Evolutionary conservation across 1,284 basidiomycete genomes (phyloP), one percentile per base, ranked within the genome.

Genomic region (Irpex rosettiformis): DNA sequence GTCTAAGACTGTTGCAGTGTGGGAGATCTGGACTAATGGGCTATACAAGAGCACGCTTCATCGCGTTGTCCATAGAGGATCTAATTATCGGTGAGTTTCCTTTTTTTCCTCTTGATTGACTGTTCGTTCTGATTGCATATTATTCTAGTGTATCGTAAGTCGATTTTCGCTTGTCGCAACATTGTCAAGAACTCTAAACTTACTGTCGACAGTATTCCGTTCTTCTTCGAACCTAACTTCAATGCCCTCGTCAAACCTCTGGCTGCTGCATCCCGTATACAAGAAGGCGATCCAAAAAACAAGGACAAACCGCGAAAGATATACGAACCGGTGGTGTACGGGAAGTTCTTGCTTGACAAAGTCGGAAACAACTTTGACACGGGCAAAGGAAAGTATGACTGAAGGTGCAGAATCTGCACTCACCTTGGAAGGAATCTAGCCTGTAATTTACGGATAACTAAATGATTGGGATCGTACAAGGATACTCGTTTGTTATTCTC

Each of bases 181-280:
- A 18, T 16, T 40, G 0, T 8, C n/a, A 3, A 3, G n/a, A 27
- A 58, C 27, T n/a, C 22, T 33, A n/a, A 1, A 25, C 22, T 30
- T 8, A 43, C 49, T 45, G 11, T 53, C 18, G 4, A 27, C 60
- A 79, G 89, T 5, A 80, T 94, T 37, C 92, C 92, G 0, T 94
- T 94, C 73, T 94, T 94, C 77, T 94, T 89, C 64, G 92, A 94
- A 68, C 91, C 92, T 0, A 91, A 89, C 61, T 91, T 91, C 66
- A 75, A 84, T 57, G 87, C 91, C 0, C 60, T 76, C 1, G 74
- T 94, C 54, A 72, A 79, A 60, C 88, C 88, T 1, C 72, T 91
- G 1, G 72, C 76, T 8, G 83, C 83, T 16, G 83, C 81, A 1
- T 64, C 79, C 13, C 79, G 84, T 28, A 67, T 81, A 16, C 78